Percentiles rank a stretch among this genome's conserved stretches.
phyloP scores from a whole-genome alignment of 2,329 filamentous ascomycete genomes.

The Orbilia quercus region DNA sequence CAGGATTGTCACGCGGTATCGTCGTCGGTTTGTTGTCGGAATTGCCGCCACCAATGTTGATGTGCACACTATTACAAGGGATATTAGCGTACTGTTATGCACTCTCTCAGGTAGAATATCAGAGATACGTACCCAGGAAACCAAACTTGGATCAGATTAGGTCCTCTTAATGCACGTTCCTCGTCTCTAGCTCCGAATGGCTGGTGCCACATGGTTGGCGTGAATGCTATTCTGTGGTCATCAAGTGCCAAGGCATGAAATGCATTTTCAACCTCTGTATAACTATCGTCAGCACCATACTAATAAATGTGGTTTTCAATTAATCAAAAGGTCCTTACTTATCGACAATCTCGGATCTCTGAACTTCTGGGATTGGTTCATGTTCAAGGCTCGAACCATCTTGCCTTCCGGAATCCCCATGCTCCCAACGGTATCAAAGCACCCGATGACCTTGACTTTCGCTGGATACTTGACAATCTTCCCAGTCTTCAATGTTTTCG shows the following conservation, averaged over 20 bases:
- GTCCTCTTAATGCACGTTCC: slow-evolving; percentile 46
- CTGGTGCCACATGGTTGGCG: slow-evolving; percentile 68
- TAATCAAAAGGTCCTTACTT: slow-evolving; percentile 19
- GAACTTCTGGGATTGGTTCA: slow-evolving; percentile 55
- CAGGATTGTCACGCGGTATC: slow-evolving; percentile 44
- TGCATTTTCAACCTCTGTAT: slow-evolving; percentile 62
- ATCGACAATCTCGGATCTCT: slow-evolving; percentile 41
- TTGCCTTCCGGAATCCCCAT: slow-evolving; percentile 61
- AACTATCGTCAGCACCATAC: slow-evolving; percentile 35
- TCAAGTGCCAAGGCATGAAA: slow-evolving; percentile 64
- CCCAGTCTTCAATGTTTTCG: slow-evolving; percentile 35
- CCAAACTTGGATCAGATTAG: slow-evolving; percentile 51
- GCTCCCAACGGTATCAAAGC: slow-evolving; percentile 62
- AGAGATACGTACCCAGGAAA: slow-evolving; percentile 41
- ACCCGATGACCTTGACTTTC: slow-evolving; percentile 61
- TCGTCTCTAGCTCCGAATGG: slow-evolving; percentile 60
- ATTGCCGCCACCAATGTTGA: slow-evolving; percentile 68
- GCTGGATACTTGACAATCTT: slow-evolving; percentile 50
- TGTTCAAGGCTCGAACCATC: slow-evolving; percentile 56
- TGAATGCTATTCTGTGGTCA: slow-evolving; percentile 65
- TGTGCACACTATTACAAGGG: slow-evolving; percentile 68
- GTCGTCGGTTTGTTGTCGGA: slow-evolving; percentile 55
- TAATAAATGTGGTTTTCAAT: background rate
- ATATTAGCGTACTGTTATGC: slow-evolving; percentile 63
- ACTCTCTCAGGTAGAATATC: background rate